A percentile compares a stretch with the other conserved stretches of the same genome.
phyloP scores from a whole-genome alignment of 2,329 filamentous ascomycete genomes.

The Cytospora leucostoma region DNA sequence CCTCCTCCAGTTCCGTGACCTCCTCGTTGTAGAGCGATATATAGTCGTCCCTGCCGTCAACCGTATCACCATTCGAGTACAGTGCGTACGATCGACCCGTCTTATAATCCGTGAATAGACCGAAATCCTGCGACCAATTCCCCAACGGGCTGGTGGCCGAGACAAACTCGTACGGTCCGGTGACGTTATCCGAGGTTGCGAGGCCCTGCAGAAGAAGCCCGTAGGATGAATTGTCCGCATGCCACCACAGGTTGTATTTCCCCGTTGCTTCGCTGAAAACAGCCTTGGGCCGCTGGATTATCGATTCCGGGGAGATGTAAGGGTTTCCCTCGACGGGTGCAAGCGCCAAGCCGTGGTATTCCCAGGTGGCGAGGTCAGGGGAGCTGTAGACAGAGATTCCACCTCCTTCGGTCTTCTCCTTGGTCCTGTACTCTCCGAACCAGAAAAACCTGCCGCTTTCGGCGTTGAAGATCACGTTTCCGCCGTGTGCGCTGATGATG shows the following conservation, averaged over 20 bases:
- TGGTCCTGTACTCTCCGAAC: conserved; percentile 63
- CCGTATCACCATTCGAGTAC: conserved; percentile 57
- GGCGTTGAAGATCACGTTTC: conserved; percentile 54
- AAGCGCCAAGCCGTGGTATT: conserved; percentile 58
- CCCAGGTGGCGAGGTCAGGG: conserved; percentile 61
- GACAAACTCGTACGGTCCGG: conserved; percentile 54
- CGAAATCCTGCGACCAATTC: conserved; percentile 62
- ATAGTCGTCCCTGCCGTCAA: conserved; percentile 56
- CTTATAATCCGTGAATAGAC: conserved; percentile 58
- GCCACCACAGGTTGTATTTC: conserved; percentile 60
- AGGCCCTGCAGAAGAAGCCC: conserved; percentile 56
- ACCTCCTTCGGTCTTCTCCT: conserved; percentile 60
- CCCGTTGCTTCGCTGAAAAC: conserved; percentile 55
- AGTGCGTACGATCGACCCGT: conserved; percentile 55
- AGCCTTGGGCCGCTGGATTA: conserved; percentile 65
- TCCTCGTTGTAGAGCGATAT: conserved; percentile 53
- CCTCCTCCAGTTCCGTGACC: conserved; percentile 49
- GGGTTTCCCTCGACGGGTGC: conserved; percentile 56
- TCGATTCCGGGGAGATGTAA: conserved; percentile 55
- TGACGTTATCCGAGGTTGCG: conserved; percentile 50
- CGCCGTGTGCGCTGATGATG: conserved; percentile 64
- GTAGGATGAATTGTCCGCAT: conserved; percentile 58
- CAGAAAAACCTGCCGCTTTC: conserved; percentile 58
- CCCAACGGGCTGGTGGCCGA: conserved; percentile 54
- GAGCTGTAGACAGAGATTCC: conserved; percentile 64